Evolutionary conservation across 2,329 filamentous ascomycete species (phyloP), one percentile per base, ranked within the genome.

Genomic region (Spiromastix sp.): DNA sequence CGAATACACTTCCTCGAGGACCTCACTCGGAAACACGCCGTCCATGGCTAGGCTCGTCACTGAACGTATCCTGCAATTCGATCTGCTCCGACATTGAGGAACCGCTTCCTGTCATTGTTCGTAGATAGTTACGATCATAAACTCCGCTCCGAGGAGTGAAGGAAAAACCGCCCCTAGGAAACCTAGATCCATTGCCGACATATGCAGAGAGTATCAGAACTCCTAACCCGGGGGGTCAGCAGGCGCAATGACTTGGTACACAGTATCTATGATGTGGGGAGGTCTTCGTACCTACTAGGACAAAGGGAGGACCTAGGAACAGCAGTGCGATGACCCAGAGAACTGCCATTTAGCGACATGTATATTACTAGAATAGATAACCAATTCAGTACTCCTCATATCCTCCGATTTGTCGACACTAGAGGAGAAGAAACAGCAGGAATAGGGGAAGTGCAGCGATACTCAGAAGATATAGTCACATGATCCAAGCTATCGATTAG

Each of bases 41-140:
- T 18, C 45, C 38, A 22, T 59, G 50, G 43, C 52, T 50, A 12
- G 56, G 54, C 26, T 60, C 52, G 33, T 66, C 60, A 18, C 62
- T 60, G 36, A 76, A 57, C 68, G 77, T 72, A 38, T 74, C 68
- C 42, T 77, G 69, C 66, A 77, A 64, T 53, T 78, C 73, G 40
- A 78, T 76, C 42, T 76, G 71, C 48, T 77, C 73, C 49, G 72
- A 77, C 40, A 72, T 68, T 6, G 64, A 66, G 21, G 64, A 60
- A 5, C 67, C 68, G 5, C 66, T 64, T 26, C 67, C 67, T n/a
- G 68, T 67, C 55, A 77, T 68, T 10, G 66, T 67, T 28, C 70
- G 63, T 27, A 72, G 67, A 44, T 77, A 77, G 42, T 66, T 66
- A 32, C 67, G 60, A 26, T 70, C 72, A 44, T 72, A 77, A 2